Base-by-base conservation (phyloP, 306 rosid genomes). In the Psophocarpus tetragonolobus region DNA sequence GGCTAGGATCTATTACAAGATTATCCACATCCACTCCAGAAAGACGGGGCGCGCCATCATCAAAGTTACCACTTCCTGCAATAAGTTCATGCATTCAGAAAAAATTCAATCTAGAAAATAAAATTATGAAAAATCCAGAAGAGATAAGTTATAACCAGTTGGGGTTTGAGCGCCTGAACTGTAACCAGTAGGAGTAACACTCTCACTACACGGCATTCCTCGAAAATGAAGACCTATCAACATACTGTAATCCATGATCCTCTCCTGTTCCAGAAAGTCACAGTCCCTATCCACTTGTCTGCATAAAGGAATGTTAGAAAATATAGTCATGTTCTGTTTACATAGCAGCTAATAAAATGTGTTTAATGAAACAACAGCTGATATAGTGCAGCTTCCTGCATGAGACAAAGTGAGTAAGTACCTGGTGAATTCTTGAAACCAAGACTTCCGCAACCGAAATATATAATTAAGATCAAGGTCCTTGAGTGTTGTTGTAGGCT, bases 231-330 rank as follows among this genome's bases (percentile, higher is more conserved):
- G 97, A 64, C 99, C 99, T 32, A 96, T 88, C 88, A 96, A 72
- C 83, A 96, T 89, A 81, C 98, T 96, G 76, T 96, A 96, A 88
- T 96, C 99, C 99, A 96, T 96, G 68, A 96, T 96, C 81, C 97
- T 88, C 85, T 96, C 99, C 1, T 96, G 97, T 78, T 96, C 98
- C 72, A 96, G 99, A 83, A 96, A 91, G 69, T 88, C 96, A 63
- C 98, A 96, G 81, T 96, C 99, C 82, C 81, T 90, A 81, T 91
- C 91, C 82, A 96, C 96, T 91, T 96, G 99, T 91, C 99, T 95
- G 90, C 84, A 76, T 6, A 23, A 82, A 85, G 68, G 68, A 42
- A 51, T 50, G 68, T 73, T 67, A 47, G 27, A 75, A 81, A 73
- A 45, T 42, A 27, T 20, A 76, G 61, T 17, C 26, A 75, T 10